Evolutionary conservation across 2,329 filamentous ascomycete genomes (phyloP), one percentile per base, ranked within the genome.

Genomic region (Apiospora pterosperma): DNA sequence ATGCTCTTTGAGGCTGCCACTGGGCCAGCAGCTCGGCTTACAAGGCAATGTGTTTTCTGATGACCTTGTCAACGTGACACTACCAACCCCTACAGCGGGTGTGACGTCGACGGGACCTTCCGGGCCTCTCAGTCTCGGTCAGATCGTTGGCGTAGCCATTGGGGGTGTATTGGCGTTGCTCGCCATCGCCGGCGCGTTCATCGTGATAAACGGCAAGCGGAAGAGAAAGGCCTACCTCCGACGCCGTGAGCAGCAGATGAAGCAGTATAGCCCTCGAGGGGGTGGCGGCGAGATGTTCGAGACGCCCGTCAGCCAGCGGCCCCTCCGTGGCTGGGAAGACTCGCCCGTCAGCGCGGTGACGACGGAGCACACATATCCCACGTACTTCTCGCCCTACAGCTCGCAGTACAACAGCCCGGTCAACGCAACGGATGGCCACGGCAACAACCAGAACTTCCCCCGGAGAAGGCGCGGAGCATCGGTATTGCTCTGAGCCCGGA

Each of bases 391-490:
- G 4, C 87, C 87, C 0, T 89, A 89, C 71, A 81, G 79, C 23
- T 87, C 85, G 44, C 84, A 87, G 65, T 88, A 82, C 75, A 86
- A 79, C 73, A 88, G 85, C 69, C 87, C 87, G 0, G 79, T 86
- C 65, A 84, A 79, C 62, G 81, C 76, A 0, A 7, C 7, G 12
- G 21, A 5, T 21, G 21, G 39, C 72, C 21, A 64, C 69, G 2
- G 69, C 19, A 14, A 10, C 0, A 16, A 11, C 55, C 34, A 72
- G 0, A 67, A 69, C 11, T 73, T 81, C 81, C 79, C 11, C 55
- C 59, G 1, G 68, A 74, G 61, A 74, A 75, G 66, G 69, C 72
- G 19, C 70, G 74, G 62, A 76, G 76, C 19, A 81, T 83, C 39
- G 81, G 82, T n/a, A n/a, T n/a, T n/a, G n/a, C n/a, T n/a, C n/a